These are phyloP conservation scores for Pythium coloratum DNA, from an alignment of 352 stramenopile species.

Conservation along the genomic window DNA sequence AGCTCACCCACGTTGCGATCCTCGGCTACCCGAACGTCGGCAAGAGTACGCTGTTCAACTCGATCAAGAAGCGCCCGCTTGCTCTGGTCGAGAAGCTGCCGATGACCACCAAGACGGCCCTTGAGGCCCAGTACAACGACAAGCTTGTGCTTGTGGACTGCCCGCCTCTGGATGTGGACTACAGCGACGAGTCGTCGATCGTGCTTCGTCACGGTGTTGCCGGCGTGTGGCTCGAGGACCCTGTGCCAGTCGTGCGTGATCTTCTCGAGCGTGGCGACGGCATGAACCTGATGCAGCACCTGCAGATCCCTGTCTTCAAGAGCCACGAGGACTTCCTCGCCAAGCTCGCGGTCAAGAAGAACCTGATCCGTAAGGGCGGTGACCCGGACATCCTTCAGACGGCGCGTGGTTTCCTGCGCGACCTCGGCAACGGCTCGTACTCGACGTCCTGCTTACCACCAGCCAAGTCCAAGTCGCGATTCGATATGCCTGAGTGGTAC, in stretches of 20 bases:
- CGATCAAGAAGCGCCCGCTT: conserved; percentile 86
- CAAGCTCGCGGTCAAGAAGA: conserved; percentile 93
- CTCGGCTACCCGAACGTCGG: conserved; percentile 98
- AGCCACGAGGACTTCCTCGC: conserved; percentile 93
- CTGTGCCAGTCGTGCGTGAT: conserved; percentile 89
- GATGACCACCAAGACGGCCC: conserved; percentile 70
- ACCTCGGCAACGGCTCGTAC: conserved; percentile 61
- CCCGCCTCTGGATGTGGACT: conserved; percentile 96
- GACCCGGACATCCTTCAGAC: conserved; percentile 95
- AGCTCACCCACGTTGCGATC: conserved; percentile 90
- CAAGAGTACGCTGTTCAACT: conserved; percentile 96
- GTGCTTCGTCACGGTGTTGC: conserved; percentile 96
- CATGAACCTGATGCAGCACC: conserved; percentile 95
- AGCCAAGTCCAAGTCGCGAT: conserved; percentile 81
- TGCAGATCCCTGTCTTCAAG: conserved; percentile 94
- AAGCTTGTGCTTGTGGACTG: conserved; percentile 97
- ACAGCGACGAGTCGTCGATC: conserved; percentile 80
- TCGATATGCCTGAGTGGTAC: conserved; percentile 73
- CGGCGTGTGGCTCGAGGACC: conserved; percentile 93
- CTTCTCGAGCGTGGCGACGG: conserved; percentile 91
- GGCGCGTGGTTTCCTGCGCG: conserved; percentile 87
- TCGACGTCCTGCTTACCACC: conserved; percentile 63
- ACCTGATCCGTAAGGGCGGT: conserved; percentile 95
- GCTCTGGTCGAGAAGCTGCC: conserved; percentile 49
- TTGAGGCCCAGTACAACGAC: conserved; percentile 96